phyloP scores from a whole-genome alignment of 208 protist species.

The Phytomonas sp. region DNA sequence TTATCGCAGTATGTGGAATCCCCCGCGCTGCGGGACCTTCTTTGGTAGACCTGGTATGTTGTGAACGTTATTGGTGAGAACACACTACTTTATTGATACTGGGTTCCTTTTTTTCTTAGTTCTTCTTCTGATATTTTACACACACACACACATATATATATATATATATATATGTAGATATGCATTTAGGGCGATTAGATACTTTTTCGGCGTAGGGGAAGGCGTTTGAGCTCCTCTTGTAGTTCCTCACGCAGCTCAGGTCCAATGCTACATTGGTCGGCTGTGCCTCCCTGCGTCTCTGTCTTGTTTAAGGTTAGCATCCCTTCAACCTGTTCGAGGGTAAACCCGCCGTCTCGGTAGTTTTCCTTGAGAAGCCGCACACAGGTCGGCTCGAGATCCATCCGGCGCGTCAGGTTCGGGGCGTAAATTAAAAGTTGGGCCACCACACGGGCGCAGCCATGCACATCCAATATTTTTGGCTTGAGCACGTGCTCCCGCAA shows the following conservation, averaged over 20 bases:
- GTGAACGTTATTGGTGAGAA: neutral
- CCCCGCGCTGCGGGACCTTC: neutral
- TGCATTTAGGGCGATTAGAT: neutral
- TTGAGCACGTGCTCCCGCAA: constrained; percentile 5
- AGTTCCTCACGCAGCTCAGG: neutral
- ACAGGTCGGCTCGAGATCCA: constrained; percentile 17
- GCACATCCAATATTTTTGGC: constrained; percentile 5
- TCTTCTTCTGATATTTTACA: neutral
- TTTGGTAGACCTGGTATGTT: neutral
- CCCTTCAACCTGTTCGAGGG: constrained; percentile 22
- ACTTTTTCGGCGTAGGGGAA: neutral
- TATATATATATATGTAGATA: too few species aligned
- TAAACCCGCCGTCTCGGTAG: constrained; percentile 26
- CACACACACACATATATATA: too few species aligned
- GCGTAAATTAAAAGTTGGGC: constrained; percentile 23
- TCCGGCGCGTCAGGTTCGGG: constrained; percentile 16
- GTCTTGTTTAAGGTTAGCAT: constrained; percentile 8
- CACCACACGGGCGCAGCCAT: constrained; percentile 26
- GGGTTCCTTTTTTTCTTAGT: neutral
- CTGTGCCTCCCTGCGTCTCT: neutral
- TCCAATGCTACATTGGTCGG: neutral
- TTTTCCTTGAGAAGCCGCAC: constrained; percentile 19
- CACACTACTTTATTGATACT: neutral
- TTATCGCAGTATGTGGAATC: neutral
- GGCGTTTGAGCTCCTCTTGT: neutral